Evolutionary conservation across 495 filamentous ascomycete genomes (phyloP).

Genomic region (Tuber microsphaerosporum): DNA sequence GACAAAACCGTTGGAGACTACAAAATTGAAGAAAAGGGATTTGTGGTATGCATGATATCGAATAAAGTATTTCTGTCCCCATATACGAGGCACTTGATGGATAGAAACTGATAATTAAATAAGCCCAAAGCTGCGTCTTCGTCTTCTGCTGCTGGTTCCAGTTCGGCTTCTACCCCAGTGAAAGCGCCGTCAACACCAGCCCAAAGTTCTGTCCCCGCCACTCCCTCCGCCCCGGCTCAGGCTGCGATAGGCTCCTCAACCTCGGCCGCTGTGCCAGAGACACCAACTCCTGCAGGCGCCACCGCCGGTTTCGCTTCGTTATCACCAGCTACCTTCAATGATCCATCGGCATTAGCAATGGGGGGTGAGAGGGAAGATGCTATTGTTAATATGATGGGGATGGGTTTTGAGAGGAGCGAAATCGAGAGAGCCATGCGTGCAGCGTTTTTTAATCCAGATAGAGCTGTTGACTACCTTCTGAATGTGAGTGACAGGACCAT

Average conservation of each 20-base stretch:
- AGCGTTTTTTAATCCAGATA: constrained; percentile 92
- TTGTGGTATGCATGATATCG: constrained; percentile 91
- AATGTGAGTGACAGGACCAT: constrained; percentile 53
- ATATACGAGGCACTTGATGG: constrained; percentile 7
- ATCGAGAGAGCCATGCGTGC: constrained; percentile 92
- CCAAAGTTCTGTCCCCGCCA: constrained; percentile 55
- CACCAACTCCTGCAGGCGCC: constrained; percentile 51
- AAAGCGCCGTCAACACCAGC: constrained; percentile 56
- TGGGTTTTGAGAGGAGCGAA: constrained; percentile 82
- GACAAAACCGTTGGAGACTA: constrained; percentile 89
- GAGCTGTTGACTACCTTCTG: constrained; percentile 91
- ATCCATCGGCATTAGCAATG: constrained; percentile 74
- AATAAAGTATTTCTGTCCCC: constrained; percentile 57
- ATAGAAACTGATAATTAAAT: constrained; percentile 31
- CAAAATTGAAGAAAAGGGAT: constrained; percentile 98
- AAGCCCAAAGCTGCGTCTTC: constrained; percentile 58
- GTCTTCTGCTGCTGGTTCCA: constrained; percentile 50
- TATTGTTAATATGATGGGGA: constrained; percentile 92
- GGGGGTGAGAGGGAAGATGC: constrained; percentile 72
- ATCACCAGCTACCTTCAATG: constrained; percentile 53
- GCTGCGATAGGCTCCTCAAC: constrained; percentile 45
- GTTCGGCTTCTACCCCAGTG: constrained; percentile 47
- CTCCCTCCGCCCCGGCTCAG: constrained; percentile 62
- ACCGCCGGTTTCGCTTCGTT: constrained; percentile 46
- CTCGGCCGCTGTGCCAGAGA: constrained; percentile 58